phyloP scores from a whole-genome alignment of 805 yeast species.

The Grigorovia transvaalensis region DNA sequence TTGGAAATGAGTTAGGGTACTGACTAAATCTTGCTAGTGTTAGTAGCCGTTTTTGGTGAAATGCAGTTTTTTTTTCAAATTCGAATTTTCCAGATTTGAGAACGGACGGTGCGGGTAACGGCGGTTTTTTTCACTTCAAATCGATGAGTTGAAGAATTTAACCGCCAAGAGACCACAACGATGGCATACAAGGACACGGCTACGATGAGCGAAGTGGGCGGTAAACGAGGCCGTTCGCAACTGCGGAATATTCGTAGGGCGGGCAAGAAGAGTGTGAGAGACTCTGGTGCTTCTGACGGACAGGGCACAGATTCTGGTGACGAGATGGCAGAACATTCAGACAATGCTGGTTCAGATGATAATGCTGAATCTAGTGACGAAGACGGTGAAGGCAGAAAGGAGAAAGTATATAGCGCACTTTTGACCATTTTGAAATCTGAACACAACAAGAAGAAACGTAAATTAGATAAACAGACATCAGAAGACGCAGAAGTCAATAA shows the following conservation, averaged over 20 bases:
- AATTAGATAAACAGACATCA: conserved; percentile 6
- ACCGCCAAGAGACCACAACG: not conserved
- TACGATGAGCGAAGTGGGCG: not conserved
- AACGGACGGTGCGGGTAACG: not conserved
- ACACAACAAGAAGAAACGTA: conserved; percentile 22
- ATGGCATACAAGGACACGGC: conserved; percentile 2
- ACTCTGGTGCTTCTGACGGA: not conserved
- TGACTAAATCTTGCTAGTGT: no score
- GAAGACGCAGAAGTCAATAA: conserved; percentile 6
- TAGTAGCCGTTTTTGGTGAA: no score
- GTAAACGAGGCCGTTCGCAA: not conserved
- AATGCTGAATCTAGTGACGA: conserved; percentile 9
- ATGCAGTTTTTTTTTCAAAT: no score
- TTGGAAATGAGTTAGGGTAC: no score
- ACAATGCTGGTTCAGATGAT: conserved; percentile 6
- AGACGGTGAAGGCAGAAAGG: conserved; percentile 23
- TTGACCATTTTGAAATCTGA: conserved; percentile 49
- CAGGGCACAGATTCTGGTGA: conserved; percentile 3
- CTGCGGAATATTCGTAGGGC: conserved; percentile 20
- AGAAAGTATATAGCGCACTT: conserved; percentile 56
- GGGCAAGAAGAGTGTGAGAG: conserved; percentile 4
- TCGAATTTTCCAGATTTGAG: not conserved
- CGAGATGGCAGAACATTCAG: conserved; percentile 4
- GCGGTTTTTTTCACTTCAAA: conserved; percentile 1
- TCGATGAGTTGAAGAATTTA: not conserved